These are phyloP conservation scores for Pseudonitzschia multiseries DNA, from an alignment of 108 stramenopile genomes.

Conservation along the genomic window DNA sequence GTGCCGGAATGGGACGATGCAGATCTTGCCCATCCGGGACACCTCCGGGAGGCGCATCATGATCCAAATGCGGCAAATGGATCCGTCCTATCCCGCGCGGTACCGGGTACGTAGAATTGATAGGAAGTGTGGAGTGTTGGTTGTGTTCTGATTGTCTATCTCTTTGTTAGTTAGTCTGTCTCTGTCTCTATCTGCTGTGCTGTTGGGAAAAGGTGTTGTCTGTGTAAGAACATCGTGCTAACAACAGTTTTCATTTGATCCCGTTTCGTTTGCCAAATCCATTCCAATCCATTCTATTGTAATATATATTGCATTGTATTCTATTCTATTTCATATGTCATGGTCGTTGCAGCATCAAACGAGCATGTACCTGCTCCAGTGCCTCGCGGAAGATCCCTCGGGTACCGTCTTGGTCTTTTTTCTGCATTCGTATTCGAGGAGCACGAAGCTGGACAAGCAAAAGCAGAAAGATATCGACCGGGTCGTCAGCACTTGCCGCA, in stretches of 20 bases:
- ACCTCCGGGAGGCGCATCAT: slow-evolving; percentile 24
- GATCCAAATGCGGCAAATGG: neutral
- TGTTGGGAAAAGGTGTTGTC: too few relatives aligned
- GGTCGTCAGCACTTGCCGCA: neutral
- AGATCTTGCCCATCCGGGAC: slow-evolving; percentile 30
- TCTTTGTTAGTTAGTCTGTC: too few relatives aligned
- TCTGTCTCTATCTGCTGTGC: too few relatives aligned
- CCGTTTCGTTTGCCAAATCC: too few relatives aligned
- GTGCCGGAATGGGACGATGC: neutral
- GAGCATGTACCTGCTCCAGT: neutral
- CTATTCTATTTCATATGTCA: too few relatives aligned
- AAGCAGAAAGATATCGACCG: neutral
- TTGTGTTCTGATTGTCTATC: too few relatives aligned
- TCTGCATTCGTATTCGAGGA: neutral
- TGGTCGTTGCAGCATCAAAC: slow-evolving; percentile 1
- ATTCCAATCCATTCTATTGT: too few relatives aligned
- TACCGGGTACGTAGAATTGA: neutral
- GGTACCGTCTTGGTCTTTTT: neutral
- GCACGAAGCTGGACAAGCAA: too few relatives aligned
- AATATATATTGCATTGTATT: too few relatives aligned
- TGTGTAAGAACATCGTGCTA: too few relatives aligned
- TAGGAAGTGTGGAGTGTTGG: too few relatives aligned
- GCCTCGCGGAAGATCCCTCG: neutral
- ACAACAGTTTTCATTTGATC: too few relatives aligned
- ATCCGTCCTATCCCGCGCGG: neutral